phyloP scores from a whole-genome alignment of 2,329 filamentous ascomycete genomes.

The Catunica adiposa region DNA sequence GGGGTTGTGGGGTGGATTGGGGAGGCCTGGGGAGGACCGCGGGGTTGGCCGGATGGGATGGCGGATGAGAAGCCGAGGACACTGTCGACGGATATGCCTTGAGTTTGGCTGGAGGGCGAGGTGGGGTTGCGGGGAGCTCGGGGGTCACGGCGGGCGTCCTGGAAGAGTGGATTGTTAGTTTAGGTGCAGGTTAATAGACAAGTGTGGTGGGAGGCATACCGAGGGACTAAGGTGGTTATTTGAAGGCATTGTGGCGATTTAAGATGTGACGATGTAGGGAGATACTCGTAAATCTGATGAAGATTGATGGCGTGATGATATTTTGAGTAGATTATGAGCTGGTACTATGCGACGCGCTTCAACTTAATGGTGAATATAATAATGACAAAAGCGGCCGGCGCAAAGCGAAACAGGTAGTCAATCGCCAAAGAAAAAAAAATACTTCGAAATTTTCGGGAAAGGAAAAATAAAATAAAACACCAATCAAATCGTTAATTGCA shows the following conservation, averaged over 20 bases:
- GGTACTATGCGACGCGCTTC: not conserved
- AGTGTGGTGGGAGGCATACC: not conserved
- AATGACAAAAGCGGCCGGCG: not conserved
- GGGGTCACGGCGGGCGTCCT: conserved; percentile 10
- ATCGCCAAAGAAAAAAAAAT: not conserved
- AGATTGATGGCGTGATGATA: no score
- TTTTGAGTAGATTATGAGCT: no score
- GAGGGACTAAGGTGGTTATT: not conserved
- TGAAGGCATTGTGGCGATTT: not conserved
- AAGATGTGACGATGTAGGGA: not conserved
- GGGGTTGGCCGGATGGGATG: conserved; percentile 84
- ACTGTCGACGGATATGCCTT: conserved; percentile 73
- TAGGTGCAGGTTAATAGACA: not conserved
- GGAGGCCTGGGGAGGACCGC: conserved; percentile 44
- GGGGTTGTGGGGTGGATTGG: conserved; percentile 18
- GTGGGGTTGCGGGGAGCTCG: conserved; percentile 6
- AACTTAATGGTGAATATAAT: not conserved
- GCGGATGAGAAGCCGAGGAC: conserved; percentile 87
- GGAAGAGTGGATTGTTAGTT: not conserved
- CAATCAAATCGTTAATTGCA: not conserved
- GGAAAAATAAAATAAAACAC: no score
- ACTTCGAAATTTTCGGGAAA: no score
- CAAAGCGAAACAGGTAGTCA: not conserved
- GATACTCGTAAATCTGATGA: no score
- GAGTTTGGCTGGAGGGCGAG: conserved; percentile 6